Evolutionary conservation across 768 basidiomycete genomes (phyloP).

Genomic region (Mycena polygramma): DNA sequence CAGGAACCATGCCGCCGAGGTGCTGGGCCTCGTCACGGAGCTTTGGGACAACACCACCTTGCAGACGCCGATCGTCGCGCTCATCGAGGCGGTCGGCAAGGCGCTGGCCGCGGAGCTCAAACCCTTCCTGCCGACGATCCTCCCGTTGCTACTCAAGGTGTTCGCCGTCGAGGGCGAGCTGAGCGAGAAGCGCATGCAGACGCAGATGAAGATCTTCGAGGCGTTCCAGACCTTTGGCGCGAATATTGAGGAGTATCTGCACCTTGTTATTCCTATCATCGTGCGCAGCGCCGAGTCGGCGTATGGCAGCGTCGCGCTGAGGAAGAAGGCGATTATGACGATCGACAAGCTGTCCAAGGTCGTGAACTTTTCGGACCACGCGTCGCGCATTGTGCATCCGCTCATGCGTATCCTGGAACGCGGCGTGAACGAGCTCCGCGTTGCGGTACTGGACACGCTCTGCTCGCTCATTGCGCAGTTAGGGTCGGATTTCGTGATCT

Average conservation of each 20-base stretch:
- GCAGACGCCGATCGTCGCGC: constrained; percentile 92
- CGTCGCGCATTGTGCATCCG: constrained; percentile 96
- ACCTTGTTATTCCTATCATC: constrained; percentile 96
- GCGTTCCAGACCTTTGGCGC: constrained; percentile 96
- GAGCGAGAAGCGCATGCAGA: constrained; percentile 81
- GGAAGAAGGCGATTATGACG: constrained; percentile 91
- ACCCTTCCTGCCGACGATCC: constrained; percentile 92
- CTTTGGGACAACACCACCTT: constrained; percentile 89
- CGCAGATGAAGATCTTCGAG: constrained; percentile 93
- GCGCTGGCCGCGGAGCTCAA: constrained; percentile 98
- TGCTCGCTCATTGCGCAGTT: constrained; percentile 94
- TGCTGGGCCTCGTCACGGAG: constrained; percentile 89
- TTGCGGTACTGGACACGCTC: constrained; percentile 92
- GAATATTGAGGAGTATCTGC: constrained; percentile 98
- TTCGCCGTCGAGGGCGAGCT: constrained; percentile 83
- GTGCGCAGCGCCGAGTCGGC: constrained; percentile 90
- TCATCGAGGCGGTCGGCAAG: constrained; percentile 93
- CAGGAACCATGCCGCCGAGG: constrained; percentile 88
- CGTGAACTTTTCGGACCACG: constrained; percentile 98
- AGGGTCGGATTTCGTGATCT: constrained; percentile 97
- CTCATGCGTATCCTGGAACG: constrained; percentile 87
- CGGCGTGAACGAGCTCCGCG: constrained; percentile 81
- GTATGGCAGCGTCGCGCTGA: constrained; percentile 78
- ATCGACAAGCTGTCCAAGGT: constrained; percentile 91
- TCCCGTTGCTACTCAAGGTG: constrained; percentile 91